These are phyloP conservation scores for Podila horticola DNA, from an alignment of 192 early-diverging fungal genomes.

Conservation along the genomic window DNA sequence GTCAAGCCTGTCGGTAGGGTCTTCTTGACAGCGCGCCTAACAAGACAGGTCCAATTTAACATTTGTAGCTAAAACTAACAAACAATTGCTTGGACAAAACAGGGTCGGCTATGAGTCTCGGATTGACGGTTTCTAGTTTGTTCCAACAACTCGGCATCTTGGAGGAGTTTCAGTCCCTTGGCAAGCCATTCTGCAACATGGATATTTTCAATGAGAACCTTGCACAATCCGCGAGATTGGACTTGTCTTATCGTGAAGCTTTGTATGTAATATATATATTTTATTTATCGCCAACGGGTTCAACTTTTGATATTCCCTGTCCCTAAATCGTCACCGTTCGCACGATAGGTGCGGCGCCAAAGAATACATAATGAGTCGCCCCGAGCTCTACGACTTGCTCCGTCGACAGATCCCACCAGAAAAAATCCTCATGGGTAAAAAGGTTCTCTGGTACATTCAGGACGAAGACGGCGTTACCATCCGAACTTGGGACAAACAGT, in stretches of 20 bases:
- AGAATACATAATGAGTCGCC: neutral
- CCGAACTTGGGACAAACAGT: neutral
- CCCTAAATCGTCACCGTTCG: neutral
- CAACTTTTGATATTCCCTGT: neutral
- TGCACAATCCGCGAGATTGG: neutral
- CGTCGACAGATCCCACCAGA: neutral
- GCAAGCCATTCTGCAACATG: neutral
- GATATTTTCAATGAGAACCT: slow-evolving; percentile 3
- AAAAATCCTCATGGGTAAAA: neutral
- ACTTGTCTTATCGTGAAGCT: neutral
- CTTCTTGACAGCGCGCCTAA: neutral
- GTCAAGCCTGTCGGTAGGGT: slow-evolving; percentile 8
- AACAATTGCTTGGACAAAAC: neutral
- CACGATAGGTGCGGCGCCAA: neutral
- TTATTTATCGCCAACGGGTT: neutral
- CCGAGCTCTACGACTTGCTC: neutral
- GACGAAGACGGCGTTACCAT: neutral
- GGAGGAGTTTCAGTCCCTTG: neutral
- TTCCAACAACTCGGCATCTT: neutral
- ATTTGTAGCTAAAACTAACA: neutral
- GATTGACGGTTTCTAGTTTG: neutral
- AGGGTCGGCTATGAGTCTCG: neutral
- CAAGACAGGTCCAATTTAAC: neutral
- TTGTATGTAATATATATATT: neutral
- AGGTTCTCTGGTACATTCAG: neutral